These are phyloP conservation scores for Apiotrichum siamense DNA, from an alignment of 1,284 basidiomycete genomes.

Conservation along the genomic window DNA sequence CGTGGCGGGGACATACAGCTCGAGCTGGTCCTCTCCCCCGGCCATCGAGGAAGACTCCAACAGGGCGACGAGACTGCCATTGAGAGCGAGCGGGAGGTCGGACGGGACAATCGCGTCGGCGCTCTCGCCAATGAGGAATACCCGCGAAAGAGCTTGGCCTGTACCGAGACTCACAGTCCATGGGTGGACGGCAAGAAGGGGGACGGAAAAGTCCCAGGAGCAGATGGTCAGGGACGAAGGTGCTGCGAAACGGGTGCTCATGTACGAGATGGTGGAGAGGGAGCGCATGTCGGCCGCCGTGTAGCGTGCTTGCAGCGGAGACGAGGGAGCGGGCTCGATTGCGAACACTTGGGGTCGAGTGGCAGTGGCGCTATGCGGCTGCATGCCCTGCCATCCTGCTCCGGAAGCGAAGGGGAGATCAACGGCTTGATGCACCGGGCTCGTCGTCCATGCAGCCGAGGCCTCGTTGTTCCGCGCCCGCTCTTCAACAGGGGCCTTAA, in stretches of 20 bases:
- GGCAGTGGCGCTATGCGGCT: not conserved
- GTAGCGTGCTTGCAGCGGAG: slow-evolving; percentile 51
- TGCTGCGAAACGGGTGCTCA: slow-evolving; percentile 59
- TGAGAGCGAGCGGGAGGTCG: slow-evolving; percentile 66
- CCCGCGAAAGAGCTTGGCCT: slow-evolving; percentile 53
- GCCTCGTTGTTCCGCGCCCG: not conserved
- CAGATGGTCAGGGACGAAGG: slow-evolving; percentile 41
- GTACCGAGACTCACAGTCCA: slow-evolving; percentile 58
- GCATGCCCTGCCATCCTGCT: not conserved
- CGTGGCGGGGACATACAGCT: slow-evolving; percentile 56
- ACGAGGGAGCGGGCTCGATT: slow-evolving; percentile 37
- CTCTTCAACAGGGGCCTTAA: slow-evolving; percentile 26
- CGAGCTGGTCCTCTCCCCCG: slow-evolving; percentile 21
- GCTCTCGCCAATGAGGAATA: slow-evolving; percentile 64
- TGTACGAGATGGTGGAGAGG: slow-evolving; percentile 71
- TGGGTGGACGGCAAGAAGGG: slow-evolving; percentile 63
- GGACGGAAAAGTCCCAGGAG: slow-evolving; percentile 63
- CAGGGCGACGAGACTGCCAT: slow-evolving; percentile 73
- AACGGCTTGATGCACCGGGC: slow-evolving; percentile 17
- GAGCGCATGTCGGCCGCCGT: slow-evolving; percentile 69
- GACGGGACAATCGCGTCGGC: slow-evolving; percentile 63
- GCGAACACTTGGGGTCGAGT: slow-evolving; percentile 4
- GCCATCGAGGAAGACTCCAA: too few species aligned
- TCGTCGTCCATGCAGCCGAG: slow-evolving; percentile 27
- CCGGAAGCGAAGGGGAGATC: slow-evolving; percentile 15